phyloP scores from a whole-genome alignment of 495 filamentous ascomycete genomes.

The Immersiella caudata region DNA sequence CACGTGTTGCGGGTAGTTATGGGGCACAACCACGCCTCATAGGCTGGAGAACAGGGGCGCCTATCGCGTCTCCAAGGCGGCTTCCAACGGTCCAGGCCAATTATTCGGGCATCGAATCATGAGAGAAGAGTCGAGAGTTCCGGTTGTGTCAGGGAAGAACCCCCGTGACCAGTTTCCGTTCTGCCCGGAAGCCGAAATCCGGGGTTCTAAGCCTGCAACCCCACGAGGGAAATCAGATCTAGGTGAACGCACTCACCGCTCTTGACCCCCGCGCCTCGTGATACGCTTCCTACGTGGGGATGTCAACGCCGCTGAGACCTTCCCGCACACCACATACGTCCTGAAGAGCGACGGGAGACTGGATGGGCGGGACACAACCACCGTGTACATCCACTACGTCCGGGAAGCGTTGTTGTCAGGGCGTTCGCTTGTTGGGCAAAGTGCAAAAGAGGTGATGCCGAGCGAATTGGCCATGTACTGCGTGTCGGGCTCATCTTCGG shows the following conservation, averaged over 20 bases:
- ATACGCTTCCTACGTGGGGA: neutral
- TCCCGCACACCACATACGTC: neutral
- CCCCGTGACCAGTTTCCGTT: neutral
- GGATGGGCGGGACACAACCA: too few relatives aligned
- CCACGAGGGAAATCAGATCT: neutral
- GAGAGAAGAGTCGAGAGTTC: neutral
- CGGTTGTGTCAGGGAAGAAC: neutral
- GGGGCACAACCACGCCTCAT: neutral
- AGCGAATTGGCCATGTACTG: neutral
- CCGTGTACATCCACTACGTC: too few relatives aligned
- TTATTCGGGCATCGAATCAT: neutral
- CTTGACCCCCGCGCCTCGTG: neutral
- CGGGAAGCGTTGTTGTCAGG: neutral
- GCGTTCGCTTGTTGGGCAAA: neutral
- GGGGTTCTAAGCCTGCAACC: neutral
- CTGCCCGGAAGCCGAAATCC: neutral
- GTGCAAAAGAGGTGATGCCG: neutral
- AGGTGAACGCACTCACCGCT: neutral
- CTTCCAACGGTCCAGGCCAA: neutral
- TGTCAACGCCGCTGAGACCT: neutral
- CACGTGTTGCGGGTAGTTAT: neutral
- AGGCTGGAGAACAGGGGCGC: neutral
- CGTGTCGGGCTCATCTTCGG: neutral
- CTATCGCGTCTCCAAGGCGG: neutral
- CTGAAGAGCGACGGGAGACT: too few relatives aligned